Base-by-base conservation (phyloP, 495 filamentous ascomycete genomes). In the Lophiotrema nucula region DNA sequence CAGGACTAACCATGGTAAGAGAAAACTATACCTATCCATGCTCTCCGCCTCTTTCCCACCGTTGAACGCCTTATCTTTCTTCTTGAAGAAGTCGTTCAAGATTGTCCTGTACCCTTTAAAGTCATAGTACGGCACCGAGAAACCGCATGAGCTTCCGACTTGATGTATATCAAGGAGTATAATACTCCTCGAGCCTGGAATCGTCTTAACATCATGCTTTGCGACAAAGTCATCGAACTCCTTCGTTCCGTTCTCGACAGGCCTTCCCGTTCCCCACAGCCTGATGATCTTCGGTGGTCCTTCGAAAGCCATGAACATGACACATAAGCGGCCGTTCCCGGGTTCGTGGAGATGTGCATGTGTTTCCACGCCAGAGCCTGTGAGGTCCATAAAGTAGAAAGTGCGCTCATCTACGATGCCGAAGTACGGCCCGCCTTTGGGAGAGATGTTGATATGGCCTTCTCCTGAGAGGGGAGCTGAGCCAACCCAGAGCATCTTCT, bases 81-180 rank as follows among this genome's bases (percentile, higher is more conserved):
- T 79, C 39, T 65, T 69, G 55, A 78, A 80, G 54, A 68, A 64
- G 10, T 82, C 74, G 56, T 79, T 73, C 31, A 83, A 62, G 0
- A 70, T 75, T 12, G 64, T 69, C 16, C 81, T 70, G 52, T 71
- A 77, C 8, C 67, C 72, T 47, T 73, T 76, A 61, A 81, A 83
- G 23, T 79, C 76, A 64, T 72, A 82, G 26, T 67, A 72, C 3
- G 81, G 80, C 38, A 83, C 77, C 11, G 72, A 76, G 57, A 76
- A 83, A 0, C 81, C 81, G 54, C 81, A 83, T 8, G 62, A 67
- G 4, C 48, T 59, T 6, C 59, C 66, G 3, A 69, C 66, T 44
- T 72, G 69, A 19, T 72, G 60, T 13, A 72, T 59, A 53, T 72
- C 66, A 15, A 69, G 66, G 6, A 65, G 16, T 27, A 72, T 66